Evolutionary conservation across 2,329 filamentous ascomycete species (phyloP).

Genomic region (Alternaria arbusti): DNA sequence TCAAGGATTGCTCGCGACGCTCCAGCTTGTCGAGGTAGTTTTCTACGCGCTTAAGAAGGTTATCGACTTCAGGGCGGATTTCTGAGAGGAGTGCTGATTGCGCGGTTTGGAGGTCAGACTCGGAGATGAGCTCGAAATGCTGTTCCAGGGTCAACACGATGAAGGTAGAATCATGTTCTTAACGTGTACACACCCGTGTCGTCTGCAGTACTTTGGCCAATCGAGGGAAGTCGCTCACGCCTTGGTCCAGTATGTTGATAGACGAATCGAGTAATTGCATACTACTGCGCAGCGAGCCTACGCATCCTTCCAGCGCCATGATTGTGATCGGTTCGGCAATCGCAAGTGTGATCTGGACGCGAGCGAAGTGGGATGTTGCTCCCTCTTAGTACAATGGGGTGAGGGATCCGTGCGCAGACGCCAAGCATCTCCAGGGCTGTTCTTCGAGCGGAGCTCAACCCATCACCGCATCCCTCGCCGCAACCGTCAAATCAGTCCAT

Average conservation of each 20-base stretch:
- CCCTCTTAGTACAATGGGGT: neutral
- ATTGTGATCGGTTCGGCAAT: neutral
- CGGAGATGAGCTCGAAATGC: conserved; percentile 93
- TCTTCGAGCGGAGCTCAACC: conserved; percentile 26
- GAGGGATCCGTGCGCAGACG: conserved; percentile 26
- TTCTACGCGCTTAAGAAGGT: conserved; percentile 80
- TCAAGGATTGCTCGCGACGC: conserved; percentile 81
- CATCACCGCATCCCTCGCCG: conserved; percentile 37
- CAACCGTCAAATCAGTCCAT: conserved; percentile 37
- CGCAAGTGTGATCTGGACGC: neutral
- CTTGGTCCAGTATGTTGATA: conserved; percentile 67
- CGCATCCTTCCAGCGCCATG: conserved; percentile 62
- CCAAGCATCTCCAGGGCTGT: conserved; percentile 37
- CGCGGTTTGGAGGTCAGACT: conserved; percentile 79
- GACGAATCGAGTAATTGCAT: conserved; percentile 68
- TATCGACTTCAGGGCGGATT: conserved; percentile 83
- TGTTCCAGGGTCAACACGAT: conserved; percentile 45
- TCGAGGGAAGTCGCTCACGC: conserved; percentile 69
- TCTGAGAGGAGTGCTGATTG: conserved; percentile 86
- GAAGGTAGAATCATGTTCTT: neutral
- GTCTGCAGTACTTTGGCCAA: conserved; percentile 68
- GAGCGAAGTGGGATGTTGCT: conserved; percentile 10
- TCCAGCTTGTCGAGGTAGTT: conserved; percentile 82
- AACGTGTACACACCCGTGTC: conserved; percentile 57
- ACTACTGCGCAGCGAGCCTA: conserved; percentile 65